Percentiles rank a stretch among this genome's conserved stretches.
phyloP scores from a whole-genome alignment of 139 green algal species.

The Coccomyxa sp. region DNA sequence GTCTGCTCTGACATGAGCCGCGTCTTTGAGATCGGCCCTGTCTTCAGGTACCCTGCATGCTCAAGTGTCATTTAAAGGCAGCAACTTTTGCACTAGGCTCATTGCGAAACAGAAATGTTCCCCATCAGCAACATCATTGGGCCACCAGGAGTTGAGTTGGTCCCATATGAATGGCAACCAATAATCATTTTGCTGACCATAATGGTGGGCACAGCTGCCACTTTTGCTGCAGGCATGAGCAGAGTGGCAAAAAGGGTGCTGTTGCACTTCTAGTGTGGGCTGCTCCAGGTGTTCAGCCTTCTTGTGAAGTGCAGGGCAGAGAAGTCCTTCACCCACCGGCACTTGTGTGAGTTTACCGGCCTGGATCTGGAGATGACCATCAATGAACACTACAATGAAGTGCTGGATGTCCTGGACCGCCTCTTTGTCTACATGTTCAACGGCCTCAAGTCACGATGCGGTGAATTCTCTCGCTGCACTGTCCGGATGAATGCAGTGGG shows the following conservation, averaged over 20 bases:
- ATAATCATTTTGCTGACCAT: too few species aligned
- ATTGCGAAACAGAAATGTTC: neutral
- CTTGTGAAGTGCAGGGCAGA: conserved; percentile 67
- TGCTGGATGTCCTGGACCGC: conserved; percentile 90
- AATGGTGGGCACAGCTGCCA: too few species aligned
- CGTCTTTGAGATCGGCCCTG: conserved; percentile 96
- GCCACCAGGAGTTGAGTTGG: too few species aligned
- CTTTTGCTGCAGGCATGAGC: too few species aligned
- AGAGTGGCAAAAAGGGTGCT: too few species aligned
- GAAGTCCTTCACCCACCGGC: conserved; percentile 93
- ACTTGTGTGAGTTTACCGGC: conserved; percentile 99
- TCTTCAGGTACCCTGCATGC: conserved; percentile 76
- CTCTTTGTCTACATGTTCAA: conserved; percentile 94
- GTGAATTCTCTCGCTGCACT: neutral
- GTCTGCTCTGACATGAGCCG: conserved; percentile 86
- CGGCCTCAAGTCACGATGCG: conserved; percentile 57
- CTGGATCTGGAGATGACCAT: conserved; percentile 99
- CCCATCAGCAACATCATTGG: too few species aligned
- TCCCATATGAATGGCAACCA: too few species aligned
- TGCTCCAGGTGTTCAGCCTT: too few species aligned
- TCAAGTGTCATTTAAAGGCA: too few species aligned
- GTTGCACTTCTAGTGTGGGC: too few species aligned
- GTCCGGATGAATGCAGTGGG: too few species aligned
- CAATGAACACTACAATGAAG: conserved; percentile 94
- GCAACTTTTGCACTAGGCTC: neutral